A percentile compares a stretch with the other conserved stretches of the same genome.
Conservation (phyloP, 257 asterid genomes). For the Fraxinus quadrangulata region DNA sequence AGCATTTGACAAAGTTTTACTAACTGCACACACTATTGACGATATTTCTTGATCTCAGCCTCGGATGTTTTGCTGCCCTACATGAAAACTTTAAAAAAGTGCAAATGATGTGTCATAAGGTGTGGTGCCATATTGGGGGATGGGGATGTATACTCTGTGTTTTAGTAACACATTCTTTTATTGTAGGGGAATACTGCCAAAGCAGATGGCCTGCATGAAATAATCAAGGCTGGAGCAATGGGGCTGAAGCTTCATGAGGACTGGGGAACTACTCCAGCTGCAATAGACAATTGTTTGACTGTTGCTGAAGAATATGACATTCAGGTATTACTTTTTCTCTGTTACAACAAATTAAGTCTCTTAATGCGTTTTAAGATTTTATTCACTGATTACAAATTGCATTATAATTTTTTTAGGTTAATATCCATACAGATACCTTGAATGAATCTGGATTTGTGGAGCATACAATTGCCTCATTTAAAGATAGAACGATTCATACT, state of each 20-base stretch:
- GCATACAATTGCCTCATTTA: conserved; percentile 86
- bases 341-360: conserved; percentile 22
- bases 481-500: conserved; percentile 84
- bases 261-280: conserved; percentile 99
- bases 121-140: not conserved
- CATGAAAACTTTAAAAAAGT: not conserved
- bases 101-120: not conserved
- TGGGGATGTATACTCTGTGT: not conserved
- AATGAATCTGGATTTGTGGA: conserved; percentile 99
- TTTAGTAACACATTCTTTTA: not conserved
- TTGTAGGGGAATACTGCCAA: conserved; percentile 79
- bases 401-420: conserved; percentile 50
- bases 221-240: conserved; percentile 94
- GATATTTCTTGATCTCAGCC: not conserved
- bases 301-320: conserved; percentile 82
- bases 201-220: conserved; percentile 77
- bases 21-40: not conserved
- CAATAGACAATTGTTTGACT: conserved; percentile 72
- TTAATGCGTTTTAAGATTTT: conserved; percentile 19
- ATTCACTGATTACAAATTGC: conserved; percentile 26
- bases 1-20: conserved; percentile 11
- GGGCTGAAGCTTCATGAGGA: conserved; percentile 99
- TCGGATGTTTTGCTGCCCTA: not conserved
- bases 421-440: conserved; percentile 91
- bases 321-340: conserved; percentile 55